Evolutionary conservation across 306 rosid species (phyloP).

Genomic region (Lotus japonicus): DNA sequence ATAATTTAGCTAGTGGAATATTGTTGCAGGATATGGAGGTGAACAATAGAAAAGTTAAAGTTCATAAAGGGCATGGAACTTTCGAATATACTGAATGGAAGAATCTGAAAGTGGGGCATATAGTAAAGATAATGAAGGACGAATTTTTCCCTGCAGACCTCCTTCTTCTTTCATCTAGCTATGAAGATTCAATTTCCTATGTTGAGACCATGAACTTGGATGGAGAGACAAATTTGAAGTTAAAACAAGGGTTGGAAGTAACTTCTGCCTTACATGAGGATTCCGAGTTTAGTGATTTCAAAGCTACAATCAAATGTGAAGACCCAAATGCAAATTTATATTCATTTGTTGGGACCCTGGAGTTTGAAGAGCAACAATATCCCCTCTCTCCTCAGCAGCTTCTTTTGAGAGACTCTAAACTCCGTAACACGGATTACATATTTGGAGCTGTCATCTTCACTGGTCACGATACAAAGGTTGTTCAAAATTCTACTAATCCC

Average conservation of each 20-base stretch:
- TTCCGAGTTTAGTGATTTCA: conserved; percentile 37
- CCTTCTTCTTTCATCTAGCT: conserved; percentile 79
- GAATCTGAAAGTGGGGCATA: conserved; percentile 79
- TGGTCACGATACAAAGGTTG: conserved; percentile 85
- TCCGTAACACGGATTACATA: conserved; percentile 79
- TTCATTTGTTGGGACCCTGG: conserved; percentile 75
- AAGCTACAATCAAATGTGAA: conserved; percentile 74
- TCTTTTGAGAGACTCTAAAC: conserved; percentile 91
- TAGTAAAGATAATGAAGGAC: conserved; percentile 73
- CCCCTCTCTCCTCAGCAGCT: conserved; percentile 86
- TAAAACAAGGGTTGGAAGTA: conserved; percentile 81
- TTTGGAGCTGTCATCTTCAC: conserved; percentile 81
- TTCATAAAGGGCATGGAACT: conserved; percentile 50
- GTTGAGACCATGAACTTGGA: conserved; percentile 98
- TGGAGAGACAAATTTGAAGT: conserved; percentile 91
- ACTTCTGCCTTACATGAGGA: conserved; percentile 59
- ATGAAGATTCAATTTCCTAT: conserved; percentile 84
- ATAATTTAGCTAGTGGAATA: conserved; percentile 16
- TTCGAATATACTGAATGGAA: conserved; percentile 70
- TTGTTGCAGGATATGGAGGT: conserved; percentile 68
- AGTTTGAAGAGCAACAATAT: conserved; percentile 45
- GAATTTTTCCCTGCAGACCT: conserved; percentile 95
- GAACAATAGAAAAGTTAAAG: conserved; percentile 71
- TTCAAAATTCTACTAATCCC: conserved; percentile 85
- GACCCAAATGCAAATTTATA: conserved; percentile 92